Conservation (phyloP, 2,329 filamentous ascomycete species). For the Trichoderma koningii region DNA sequence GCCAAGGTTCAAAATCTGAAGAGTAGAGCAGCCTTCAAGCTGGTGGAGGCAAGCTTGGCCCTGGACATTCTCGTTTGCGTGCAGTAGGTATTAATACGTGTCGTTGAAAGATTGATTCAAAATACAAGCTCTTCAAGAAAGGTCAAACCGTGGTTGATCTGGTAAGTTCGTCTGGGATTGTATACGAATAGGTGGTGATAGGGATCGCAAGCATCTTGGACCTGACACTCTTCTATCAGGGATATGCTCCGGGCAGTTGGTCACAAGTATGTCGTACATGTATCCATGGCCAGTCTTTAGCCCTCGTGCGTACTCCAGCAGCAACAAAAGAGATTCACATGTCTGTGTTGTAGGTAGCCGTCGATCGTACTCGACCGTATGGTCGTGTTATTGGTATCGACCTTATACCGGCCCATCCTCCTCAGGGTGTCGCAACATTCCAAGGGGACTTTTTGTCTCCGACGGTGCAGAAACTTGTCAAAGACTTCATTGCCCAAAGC, state of each 20-base stretch:
- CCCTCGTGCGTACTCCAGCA: neutral
- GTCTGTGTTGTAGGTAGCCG: constrained; percentile 64
- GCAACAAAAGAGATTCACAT: neutral
- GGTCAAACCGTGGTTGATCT: constrained; percentile 90
- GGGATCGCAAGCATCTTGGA: neutral
- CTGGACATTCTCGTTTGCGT: neutral
- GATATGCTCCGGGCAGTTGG: constrained; percentile 76
- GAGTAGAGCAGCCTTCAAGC: constrained; percentile 89
- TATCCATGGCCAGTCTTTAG: neutral
- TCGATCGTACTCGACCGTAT: constrained; percentile 72
- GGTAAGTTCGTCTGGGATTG: constrained; percentile 49
- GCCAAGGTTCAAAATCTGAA: constrained; percentile 81
- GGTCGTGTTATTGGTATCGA: constrained; percentile 90
- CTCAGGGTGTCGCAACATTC: constrained; percentile 87
- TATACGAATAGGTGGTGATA: neutral
- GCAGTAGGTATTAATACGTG: neutral
- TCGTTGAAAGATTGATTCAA: constrained; percentile 61
- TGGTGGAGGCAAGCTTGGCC: constrained; percentile 68
- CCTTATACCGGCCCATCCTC: constrained; percentile 88
- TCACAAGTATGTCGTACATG: constrained; percentile 55
- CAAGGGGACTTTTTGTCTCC: constrained; percentile 89
- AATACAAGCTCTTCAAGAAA: constrained; percentile 74
- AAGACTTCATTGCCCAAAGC: constrained; percentile 69
- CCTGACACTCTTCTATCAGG: constrained; percentile 48
- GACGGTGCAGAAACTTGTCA: constrained; percentile 72